Conservation (phyloP, 352 stramenopile genomes). For the Phytophthora citrophthora region DNA sequence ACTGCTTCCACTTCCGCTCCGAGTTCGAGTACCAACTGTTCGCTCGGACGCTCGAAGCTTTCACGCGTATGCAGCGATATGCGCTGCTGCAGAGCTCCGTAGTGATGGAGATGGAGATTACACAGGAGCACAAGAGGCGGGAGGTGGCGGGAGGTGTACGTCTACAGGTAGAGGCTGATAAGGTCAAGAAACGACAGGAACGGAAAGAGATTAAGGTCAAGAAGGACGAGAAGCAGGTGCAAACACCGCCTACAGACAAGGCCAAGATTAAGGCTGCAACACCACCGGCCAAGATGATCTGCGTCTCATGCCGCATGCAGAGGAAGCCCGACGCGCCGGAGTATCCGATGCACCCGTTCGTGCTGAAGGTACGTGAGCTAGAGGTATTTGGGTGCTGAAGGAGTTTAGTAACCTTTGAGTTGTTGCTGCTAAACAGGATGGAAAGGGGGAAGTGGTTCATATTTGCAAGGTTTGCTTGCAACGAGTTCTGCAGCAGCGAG, state of each 20-base stretch:
- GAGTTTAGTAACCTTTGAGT: too few relatives aligned
- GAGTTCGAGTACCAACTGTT: conserved; percentile 65
- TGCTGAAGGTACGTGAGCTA: conserved; percentile 61
- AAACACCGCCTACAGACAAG: conserved; percentile 8
- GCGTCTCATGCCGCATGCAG: conserved; percentile 55
- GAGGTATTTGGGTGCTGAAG: not conserved
- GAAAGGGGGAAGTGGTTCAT: conserved; percentile 49
- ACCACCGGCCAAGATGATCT: conserved; percentile 36
- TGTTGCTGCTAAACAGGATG: conserved; percentile 44
- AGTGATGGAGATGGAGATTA: conserved; percentile 64
- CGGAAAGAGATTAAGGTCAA: conserved; percentile 10
- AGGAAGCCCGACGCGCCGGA: conserved; percentile 25
- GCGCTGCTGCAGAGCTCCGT: conserved; percentile 58
- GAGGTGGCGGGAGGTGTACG: conserved; percentile 15
- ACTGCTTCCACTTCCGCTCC: conserved; percentile 72
- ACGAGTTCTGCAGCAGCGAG: conserved; percentile 46
- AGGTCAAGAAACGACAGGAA: conserved; percentile 25
- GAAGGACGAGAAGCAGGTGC: conserved; percentile 8
- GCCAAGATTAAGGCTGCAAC: conserved; percentile 9
- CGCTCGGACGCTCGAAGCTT: conserved; percentile 40
- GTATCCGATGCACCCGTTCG: conserved; percentile 70
- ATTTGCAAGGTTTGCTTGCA: conserved; percentile 78
- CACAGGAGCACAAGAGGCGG: conserved; percentile 29
- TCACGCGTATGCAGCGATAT: conserved; percentile 47
- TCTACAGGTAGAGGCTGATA: conserved; percentile 14